Conservation (phyloP, 305 asterid genomes). For the Withania somnifera region DNA sequence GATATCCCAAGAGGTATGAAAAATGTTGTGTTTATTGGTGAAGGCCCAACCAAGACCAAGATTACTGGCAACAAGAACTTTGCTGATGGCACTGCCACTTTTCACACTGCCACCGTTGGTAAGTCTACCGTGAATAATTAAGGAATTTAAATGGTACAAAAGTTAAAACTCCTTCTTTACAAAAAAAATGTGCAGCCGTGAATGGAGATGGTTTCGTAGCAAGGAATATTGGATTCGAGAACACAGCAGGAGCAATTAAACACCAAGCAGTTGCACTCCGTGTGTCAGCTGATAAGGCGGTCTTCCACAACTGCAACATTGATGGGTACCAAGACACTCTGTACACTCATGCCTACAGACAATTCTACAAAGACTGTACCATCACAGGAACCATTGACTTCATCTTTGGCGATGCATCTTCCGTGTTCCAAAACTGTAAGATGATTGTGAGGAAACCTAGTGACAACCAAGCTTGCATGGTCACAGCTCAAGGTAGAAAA, state of each 20-base stretch:
- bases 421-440: slow-evolving; percentile 54
- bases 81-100: slow-evolving; percentile 39
- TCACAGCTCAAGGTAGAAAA: slow-evolving; percentile 44
- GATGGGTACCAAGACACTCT: slow-evolving; percentile 62
- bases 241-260: slow-evolving; percentile 52
- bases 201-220: slow-evolving; percentile 38
- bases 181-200: neutral
- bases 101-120: slow-evolving; percentile 45
- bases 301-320: slow-evolving; percentile 52
- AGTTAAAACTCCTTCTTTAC: too few species aligned
- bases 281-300: slow-evolving; percentile 37
- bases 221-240: slow-evolving; percentile 56
- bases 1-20: slow-evolving; percentile 20
- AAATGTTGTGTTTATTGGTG: slow-evolving; percentile 50
- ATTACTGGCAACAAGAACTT: slow-evolving; percentile 45
- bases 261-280: slow-evolving; percentile 77
- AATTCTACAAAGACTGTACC: slow-evolving; percentile 46
- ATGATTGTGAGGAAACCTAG: slow-evolving; percentile 44
- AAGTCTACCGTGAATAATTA: too few species aligned
- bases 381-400: slow-evolving; percentile 72
- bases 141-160: too few species aligned
- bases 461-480: slow-evolving; percentile 48
- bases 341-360: slow-evolving; percentile 48
- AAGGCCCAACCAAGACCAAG: slow-evolving; percentile 48
- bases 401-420: slow-evolving; percentile 50